These are phyloP conservation scores for Asterophora lycoperdoides DNA, from an alignment of 768 basidiomycete species.

Conservation along the genomic window DNA sequence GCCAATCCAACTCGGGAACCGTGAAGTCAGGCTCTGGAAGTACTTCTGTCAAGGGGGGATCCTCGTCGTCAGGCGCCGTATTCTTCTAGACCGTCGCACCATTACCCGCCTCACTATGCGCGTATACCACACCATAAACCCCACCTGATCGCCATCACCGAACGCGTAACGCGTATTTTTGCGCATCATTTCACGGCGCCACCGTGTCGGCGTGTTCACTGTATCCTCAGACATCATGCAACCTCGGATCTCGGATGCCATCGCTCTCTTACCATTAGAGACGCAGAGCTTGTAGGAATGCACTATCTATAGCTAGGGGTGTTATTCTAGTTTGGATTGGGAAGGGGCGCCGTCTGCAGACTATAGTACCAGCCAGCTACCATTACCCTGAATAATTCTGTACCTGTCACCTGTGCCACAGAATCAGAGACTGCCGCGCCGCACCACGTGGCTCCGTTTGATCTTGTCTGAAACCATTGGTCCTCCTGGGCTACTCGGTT, in stretches of 20 bases:
- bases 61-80: constrained; percentile 48
- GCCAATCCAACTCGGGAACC: constrained; percentile 35
- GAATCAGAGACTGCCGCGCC: no score
- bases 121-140: constrained; percentile 12
- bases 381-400: no score
- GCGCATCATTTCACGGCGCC: neutral
- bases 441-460: no score
- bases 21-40: constrained; percentile 30
- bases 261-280: neutral
- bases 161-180: neutral
- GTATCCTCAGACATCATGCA: neutral
- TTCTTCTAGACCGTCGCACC: constrained; percentile 48
- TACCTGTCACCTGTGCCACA: no score
- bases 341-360: no score
- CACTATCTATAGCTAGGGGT: neutral
- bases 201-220: constrained; percentile 1
- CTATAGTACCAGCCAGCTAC: no score
- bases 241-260: neutral
- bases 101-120: neutral
- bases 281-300: neutral
- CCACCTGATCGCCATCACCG: neutral
- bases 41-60: constrained; percentile 45
- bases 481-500: no score
- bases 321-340: no score
- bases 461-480: no score